These are phyloP conservation scores for Syncephalastrum monosporum DNA, from an alignment of 371 early-diverging fungal genomes.

Conservation along the genomic window DNA sequence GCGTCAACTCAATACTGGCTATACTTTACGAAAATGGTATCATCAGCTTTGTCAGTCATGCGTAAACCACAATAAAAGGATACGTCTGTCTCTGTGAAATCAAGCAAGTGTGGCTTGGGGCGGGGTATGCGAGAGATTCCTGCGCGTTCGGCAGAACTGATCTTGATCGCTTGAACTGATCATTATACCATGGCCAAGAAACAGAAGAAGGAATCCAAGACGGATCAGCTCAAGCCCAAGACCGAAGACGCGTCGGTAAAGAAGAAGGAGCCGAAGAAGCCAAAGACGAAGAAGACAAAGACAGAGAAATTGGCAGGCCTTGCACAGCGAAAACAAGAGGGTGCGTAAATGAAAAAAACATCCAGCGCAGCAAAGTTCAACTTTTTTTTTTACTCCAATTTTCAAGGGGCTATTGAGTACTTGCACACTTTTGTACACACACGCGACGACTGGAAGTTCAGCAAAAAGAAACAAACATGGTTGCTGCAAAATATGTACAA, in stretches of 20 bases:
- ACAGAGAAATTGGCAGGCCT: constrained; percentile 10
- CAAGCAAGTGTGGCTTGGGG: no score
- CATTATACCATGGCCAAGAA: constrained; percentile 4
- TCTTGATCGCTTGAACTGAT: no score
- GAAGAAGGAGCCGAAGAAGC: neutral
- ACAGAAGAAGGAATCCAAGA: constrained; percentile 7
- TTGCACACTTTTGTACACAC: constrained; percentile 29
- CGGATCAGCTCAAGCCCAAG: neutral
- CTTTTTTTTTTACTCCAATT: neutral
- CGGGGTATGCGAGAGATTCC: no score
- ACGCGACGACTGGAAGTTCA: constrained; percentile 57
- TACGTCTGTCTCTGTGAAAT: no score
- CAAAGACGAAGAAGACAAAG: no score
- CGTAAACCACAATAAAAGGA: no score
- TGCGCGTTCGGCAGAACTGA: no score
- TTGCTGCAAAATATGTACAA: constrained; percentile 56
- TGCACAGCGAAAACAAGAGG: constrained; percentile 8
- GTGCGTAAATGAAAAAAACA: constrained; percentile 6
- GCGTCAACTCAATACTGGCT: constrained; percentile 23
- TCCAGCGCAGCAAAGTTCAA: constrained; percentile 7
- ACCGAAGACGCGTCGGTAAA: constrained; percentile 5
- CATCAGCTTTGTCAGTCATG: constrained; percentile 19
- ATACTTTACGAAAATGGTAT: constrained; percentile 28
- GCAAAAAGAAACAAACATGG: constrained; percentile 64
- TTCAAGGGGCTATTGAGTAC: constrained; percentile 29